Base-by-base conservation (phyloP, 1,139 yeast genomes). In the Zygotorulaspora mrakii region DNA sequence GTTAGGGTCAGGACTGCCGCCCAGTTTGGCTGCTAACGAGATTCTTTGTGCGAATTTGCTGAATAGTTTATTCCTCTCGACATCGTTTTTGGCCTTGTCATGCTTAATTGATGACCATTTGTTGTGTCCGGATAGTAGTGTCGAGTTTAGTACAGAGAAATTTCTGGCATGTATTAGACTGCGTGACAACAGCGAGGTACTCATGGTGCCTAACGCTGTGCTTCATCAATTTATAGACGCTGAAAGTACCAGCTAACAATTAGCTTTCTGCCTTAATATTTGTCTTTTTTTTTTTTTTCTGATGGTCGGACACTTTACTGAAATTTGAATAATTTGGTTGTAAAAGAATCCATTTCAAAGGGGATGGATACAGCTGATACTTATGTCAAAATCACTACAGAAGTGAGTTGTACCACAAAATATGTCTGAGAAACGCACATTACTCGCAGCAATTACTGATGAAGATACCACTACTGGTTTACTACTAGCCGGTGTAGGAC, bases 381-480 rank as follows among this genome's bases (percentile, higher is more conserved):
- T n/a, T n/a, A n/a, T n/a, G n/a, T n/a, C n/a, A n/a, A n/a, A n/a
- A n/a, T n/a, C 9, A 10, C 10, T 7, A 20, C 7, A 20, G 23
- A 20, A 7, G 10, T 7, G 23, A 20, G 23, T 20, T 7, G 9
- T 10, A 34, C 28, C 18, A 14, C n/a, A 24, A 24, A 36, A 24
- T 21, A 53, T 53, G 55, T 50, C 64, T 48, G 67, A 77, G 47
- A 81, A 85, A 58, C 80, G 97, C 57, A 74, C 82, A 33, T 73
- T 87, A 53, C 70, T 89, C 43, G 97, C 96, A 9, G 94, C 89
- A 38, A 87, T 89, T 59, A 97, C 96, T 17, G 98, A 89, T 60
- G 98, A 89, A 67, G 98, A 91, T 61, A 83, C 97, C 14, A 89
- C 91, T 45, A 94, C 98, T 1, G 99, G 99, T 4, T 77, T 94